Evolutionary conservation across 306 rosid genomes (phyloP).

Genomic region (Cucumis melo): DNA sequence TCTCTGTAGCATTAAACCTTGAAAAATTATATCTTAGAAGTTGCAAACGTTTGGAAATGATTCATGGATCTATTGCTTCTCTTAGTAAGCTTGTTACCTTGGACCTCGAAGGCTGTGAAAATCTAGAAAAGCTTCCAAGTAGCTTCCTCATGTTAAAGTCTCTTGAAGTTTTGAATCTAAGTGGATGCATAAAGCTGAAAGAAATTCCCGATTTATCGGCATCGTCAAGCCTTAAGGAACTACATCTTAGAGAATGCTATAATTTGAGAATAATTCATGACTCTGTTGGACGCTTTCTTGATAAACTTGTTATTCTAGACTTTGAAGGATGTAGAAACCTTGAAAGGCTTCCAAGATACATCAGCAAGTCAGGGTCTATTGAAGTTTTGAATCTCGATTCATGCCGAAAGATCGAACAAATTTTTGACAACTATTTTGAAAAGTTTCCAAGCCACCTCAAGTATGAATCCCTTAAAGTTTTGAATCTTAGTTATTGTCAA

Average conservation of each 20-base stretch:
- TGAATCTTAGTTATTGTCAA: no score
- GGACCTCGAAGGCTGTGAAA: background rate
- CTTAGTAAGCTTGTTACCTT: background rate
- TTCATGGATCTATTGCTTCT: background rate
- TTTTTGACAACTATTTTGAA: no score
- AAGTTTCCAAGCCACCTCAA: no score
- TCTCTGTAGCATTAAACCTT: background rate
- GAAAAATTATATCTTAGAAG: background rate
- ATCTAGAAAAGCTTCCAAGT: background rate
- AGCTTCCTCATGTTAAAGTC: background rate
- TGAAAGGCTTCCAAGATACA: no score
- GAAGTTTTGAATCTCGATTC: no score
- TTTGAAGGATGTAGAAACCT: rapidly evolving
- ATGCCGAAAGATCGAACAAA: no score
- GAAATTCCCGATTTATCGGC: background rate
- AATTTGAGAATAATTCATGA: no score
- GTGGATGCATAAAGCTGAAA: background rate
- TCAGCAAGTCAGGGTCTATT: no score
- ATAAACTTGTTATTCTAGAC: background rate
- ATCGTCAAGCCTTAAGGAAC: background rate
- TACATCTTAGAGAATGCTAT: background rate
- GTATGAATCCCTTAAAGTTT: no score
- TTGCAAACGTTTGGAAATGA: background rate
- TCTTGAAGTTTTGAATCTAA: background rate
- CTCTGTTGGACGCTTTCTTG: no score